Evolutionary conservation across 768 basidiomycete genomes (phyloP).

Genomic region (Sporobolomyces roseus): DNA sequence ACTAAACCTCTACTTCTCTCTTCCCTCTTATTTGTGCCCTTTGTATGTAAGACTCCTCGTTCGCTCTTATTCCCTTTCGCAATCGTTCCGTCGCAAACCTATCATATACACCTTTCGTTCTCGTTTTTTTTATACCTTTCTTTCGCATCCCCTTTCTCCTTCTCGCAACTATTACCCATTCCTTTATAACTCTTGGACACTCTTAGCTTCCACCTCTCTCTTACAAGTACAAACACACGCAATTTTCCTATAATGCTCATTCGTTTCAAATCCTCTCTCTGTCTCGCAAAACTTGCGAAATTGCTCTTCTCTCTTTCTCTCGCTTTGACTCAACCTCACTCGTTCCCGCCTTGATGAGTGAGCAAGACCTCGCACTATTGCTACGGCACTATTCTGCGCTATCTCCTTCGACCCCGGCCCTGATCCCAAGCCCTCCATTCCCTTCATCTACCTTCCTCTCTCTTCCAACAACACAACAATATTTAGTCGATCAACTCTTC

Average conservation of each 20-base stretch:
- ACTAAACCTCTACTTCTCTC: not conserved
- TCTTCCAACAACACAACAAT: constrained; percentile 17
- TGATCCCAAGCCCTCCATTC: constrained; percentile 26
- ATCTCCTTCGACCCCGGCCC: constrained; percentile 5
- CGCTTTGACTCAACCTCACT: too few species aligned
- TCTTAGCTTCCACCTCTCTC: too few species aligned
- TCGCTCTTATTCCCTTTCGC: not conserved
- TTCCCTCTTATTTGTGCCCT: not conserved
- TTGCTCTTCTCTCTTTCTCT: too few species aligned
- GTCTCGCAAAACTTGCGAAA: too few species aligned
- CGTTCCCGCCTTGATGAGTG: too few species aligned
- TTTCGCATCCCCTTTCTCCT: not conserved
- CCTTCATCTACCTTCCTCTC: constrained; percentile 12
- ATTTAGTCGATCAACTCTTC: too few species aligned
- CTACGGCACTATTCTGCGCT: constrained; percentile 17
- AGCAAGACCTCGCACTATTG: not conserved
- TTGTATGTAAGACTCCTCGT: not conserved
- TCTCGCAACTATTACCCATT: too few species aligned
- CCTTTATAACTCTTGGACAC: too few species aligned
- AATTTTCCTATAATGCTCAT: too few species aligned
- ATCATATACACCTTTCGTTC: too few species aligned
- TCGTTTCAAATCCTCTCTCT: too few species aligned
- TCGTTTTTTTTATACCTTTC: not conserved
- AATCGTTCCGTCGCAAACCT: not conserved
- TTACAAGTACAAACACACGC: too few species aligned